Conservation (phyloP, 108 stramenopile genomes). For the Nitzschia sp. region DNA sequence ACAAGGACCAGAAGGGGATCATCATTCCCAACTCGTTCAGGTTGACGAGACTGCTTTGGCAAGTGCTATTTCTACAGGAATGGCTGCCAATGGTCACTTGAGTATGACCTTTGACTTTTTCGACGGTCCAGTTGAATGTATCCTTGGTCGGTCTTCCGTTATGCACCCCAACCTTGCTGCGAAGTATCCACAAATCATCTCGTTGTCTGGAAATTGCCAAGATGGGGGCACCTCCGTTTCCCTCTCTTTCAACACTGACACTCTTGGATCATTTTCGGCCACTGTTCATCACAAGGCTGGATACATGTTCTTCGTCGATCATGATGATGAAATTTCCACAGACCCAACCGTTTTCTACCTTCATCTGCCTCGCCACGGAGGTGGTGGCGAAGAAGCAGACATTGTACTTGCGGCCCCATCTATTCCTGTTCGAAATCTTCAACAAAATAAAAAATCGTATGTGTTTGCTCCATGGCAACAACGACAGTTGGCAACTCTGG, state of each 20-base stretch:
- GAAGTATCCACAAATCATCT: background rate
- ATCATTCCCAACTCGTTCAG: background rate
- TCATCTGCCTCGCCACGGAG: background rate
- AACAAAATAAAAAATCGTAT: background rate
- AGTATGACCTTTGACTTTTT: background rate
- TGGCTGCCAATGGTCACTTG: background rate
- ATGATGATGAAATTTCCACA: background rate
- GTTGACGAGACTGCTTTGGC: background rate
- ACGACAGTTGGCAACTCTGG: background rate
- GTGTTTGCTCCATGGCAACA: background rate
- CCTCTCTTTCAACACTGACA: slow-evolving; percentile 2
- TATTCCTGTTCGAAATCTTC: too few species aligned
- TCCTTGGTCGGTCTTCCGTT: background rate
- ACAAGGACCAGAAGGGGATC: background rate
- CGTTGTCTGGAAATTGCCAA: background rate
- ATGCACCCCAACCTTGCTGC: slow-evolving; percentile 5
- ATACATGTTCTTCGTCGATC: slow-evolving; percentile 9
- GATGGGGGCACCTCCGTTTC: slow-evolving; percentile 2
- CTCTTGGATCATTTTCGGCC: background rate
- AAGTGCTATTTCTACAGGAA: background rate
- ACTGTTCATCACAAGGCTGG: slow-evolving; percentile 3
- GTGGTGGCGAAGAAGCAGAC: background rate
- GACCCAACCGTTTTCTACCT: background rate
- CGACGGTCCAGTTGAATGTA: background rate
- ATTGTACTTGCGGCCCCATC: background rate